phyloP scores from a whole-genome alignment of 371 early-diverging fungal genomes.

The Batrachochytrium dendrobatidis region DNA sequence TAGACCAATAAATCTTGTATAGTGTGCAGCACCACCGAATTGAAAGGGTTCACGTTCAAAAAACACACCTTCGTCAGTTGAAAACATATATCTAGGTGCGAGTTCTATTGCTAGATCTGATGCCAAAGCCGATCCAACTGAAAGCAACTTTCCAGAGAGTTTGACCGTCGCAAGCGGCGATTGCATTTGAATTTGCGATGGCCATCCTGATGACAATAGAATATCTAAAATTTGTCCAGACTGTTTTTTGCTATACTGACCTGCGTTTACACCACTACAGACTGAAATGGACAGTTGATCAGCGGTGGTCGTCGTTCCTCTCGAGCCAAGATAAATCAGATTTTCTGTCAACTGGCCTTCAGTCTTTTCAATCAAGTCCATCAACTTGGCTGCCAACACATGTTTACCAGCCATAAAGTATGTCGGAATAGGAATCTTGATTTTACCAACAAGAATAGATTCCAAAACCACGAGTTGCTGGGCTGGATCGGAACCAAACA shows the following conservation, averaged over 20 bases:
- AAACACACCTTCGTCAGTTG: constrained; percentile 45
- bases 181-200: constrained; percentile 42
- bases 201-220: constrained; percentile 74
- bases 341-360: constrained; percentile 73
- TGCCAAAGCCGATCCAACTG: constrained; percentile 36
- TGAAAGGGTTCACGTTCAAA: constrained; percentile 81
- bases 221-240: no score
- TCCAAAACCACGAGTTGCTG: constrained; percentile 33
- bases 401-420: constrained; percentile 65
- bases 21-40: constrained; percentile 55
- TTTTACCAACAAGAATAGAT: constrained; percentile 42
- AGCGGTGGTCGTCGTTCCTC: constrained; percentile 61
- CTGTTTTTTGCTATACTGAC: no score
- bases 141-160: constrained; percentile 16
- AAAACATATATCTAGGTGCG: constrained; percentile 81
- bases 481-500: constrained; percentile 46
- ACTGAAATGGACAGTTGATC: no score
- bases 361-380: constrained; percentile 44
- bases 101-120: constrained; percentile 44
- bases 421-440: constrained; percentile 61
- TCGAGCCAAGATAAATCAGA: constrained; percentile 61
- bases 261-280: no score
- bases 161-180: constrained; percentile 14
- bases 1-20: constrained; percentile 78
- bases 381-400: constrained; percentile 50